Conservation (phyloP, 495 filamentous ascomycete genomes). For the Neurospora sp. region DNA sequence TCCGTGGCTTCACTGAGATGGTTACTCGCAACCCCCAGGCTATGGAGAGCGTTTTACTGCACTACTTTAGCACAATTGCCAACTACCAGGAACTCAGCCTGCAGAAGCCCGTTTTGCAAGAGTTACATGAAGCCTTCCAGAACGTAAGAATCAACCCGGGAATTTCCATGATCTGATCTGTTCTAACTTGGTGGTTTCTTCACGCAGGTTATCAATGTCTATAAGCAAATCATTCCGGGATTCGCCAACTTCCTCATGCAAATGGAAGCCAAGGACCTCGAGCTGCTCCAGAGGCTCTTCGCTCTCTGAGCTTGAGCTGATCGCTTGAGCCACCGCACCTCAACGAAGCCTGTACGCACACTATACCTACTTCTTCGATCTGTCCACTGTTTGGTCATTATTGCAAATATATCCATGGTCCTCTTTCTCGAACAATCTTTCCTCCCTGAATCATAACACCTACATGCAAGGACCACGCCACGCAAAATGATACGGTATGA, state of each 20-base stretch:
- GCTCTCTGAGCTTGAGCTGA: not conserved
- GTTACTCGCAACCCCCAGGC: constrained; percentile 82
- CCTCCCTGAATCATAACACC: not conserved
- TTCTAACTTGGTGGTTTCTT: not conserved
- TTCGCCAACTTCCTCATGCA: constrained; percentile 70
- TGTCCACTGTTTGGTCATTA: not conserved
- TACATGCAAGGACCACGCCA: not conserved
- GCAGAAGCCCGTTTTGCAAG: constrained; percentile 33
- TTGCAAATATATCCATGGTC: not conserved
- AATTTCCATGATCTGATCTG: not conserved
- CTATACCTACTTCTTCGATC: not conserved
- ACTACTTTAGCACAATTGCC: constrained; percentile 80
- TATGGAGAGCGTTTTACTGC: constrained; percentile 74
- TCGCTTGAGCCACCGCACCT: not conserved
- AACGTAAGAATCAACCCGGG: constrained; percentile 22
- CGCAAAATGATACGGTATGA: not conserved
- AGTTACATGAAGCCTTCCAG: constrained; percentile 38
- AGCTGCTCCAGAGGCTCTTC: constrained; percentile 28
- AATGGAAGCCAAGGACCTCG: constrained; percentile 52
- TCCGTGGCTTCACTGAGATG: constrained; percentile 78
- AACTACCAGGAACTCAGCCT: constrained; percentile 52
- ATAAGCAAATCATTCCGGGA: constrained; percentile 75
- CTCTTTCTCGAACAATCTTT: not conserved
- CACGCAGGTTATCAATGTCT: constrained; percentile 63
- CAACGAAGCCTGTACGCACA: not conserved